A percentile compares a stretch with the other conserved stretches of the same genome.
Evolutionary conservation across 495 filamentous ascomycete genomes (phyloP).

Genomic region (Trichoderma erinaceum): DNA sequence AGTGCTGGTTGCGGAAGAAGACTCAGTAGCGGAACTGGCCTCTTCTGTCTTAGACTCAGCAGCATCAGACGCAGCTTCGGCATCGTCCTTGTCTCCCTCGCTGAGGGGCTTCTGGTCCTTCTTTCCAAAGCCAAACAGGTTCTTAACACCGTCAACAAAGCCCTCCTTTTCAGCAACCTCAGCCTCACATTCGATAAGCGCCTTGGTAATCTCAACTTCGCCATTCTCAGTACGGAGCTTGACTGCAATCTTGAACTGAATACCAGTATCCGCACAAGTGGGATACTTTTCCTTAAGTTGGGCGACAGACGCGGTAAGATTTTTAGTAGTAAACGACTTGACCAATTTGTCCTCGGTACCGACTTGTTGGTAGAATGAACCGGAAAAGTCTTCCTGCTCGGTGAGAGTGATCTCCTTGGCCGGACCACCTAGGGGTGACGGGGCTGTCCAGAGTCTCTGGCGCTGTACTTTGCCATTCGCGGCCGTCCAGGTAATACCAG

Average conservation of each 20-base stretch:
- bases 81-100: slow-evolving; percentile 38
- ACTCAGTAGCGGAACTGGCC: slow-evolving; percentile 28
- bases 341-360: slow-evolving; percentile 43
- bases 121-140: slow-evolving; percentile 84
- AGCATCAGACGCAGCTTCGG: slow-evolving; percentile 44
- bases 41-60: slow-evolving; percentile 31
- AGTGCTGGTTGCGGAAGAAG: slow-evolving; percentile 38
- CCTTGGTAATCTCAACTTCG: slow-evolving; percentile 72
- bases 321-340: slow-evolving; percentile 59
- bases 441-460: slow-evolving; percentile 69
- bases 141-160: slow-evolving; percentile 87
- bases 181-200: slow-evolving; percentile 77
- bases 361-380: slow-evolving; percentile 70
- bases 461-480: slow-evolving; percentile 55
- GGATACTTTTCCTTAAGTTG: slow-evolving; percentile 62
- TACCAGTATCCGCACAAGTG: slow-evolving; percentile 67
- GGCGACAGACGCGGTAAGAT: slow-evolving; percentile 74
- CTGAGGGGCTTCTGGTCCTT: slow-evolving; percentile 75
- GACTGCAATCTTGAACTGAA: slow-evolving; percentile 72
- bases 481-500: slow-evolving; percentile 67
- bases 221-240: slow-evolving; percentile 67
- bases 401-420: slow-evolving; percentile 82
- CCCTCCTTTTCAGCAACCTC: slow-evolving; percentile 64
- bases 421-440: slow-evolving; percentile 66
- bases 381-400: slow-evolving; percentile 76